Evolutionary conservation across 106 monocot species (phyloP).

Genomic region (Agapanthus africanus): DNA sequence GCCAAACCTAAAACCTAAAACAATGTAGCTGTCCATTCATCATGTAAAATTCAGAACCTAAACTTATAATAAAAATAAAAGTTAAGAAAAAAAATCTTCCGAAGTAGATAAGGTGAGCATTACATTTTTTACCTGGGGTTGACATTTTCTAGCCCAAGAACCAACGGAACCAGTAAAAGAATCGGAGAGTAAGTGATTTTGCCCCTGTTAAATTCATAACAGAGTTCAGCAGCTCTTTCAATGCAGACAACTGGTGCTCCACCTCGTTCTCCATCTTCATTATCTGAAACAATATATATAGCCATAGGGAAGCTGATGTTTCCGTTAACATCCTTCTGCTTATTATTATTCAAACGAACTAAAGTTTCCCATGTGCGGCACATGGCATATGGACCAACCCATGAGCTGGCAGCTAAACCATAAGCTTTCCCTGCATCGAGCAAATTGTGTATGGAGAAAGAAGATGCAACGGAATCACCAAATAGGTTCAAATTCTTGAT

Average conservation of each 20-base stretch:
- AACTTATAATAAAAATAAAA: too few relatives aligned
- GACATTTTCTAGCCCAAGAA: slow-evolving; percentile 91
- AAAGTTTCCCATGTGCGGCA: slow-evolving; percentile 91
- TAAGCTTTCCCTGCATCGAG: slow-evolving; percentile 69
- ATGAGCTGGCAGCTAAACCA: slow-evolving; percentile 83
- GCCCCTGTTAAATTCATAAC: slow-evolving; percentile 33
- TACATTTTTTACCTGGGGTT: slow-evolving; percentile 60
- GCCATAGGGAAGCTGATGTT: slow-evolving; percentile 51
- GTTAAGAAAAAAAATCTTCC: too few relatives aligned
- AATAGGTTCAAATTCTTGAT: slow-evolving; percentile 64
- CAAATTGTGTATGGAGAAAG: slow-evolving; percentile 85
- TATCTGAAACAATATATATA: slow-evolving; percentile 84
- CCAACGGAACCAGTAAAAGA: slow-evolving; percentile 81
- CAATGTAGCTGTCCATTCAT: too few relatives aligned
- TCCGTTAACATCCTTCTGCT: slow-evolving; percentile 13
- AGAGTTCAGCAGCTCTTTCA: slow-evolving; percentile 53
- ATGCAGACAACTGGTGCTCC: slow-evolving; percentile 82
- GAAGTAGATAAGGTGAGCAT: neutral
- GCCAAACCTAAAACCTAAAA: too few relatives aligned
- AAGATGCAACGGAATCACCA: slow-evolving; percentile 54
- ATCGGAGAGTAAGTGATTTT: slow-evolving; percentile 43
- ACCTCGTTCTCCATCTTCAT: slow-evolving; percentile 89
- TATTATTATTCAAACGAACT: slow-evolving; percentile 23
- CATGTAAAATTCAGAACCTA: too few relatives aligned
- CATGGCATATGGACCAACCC: slow-evolving; percentile 97